Conservation (phyloP, 805 yeast species). For the Wickerhamomyces rabaulensis region DNA sequence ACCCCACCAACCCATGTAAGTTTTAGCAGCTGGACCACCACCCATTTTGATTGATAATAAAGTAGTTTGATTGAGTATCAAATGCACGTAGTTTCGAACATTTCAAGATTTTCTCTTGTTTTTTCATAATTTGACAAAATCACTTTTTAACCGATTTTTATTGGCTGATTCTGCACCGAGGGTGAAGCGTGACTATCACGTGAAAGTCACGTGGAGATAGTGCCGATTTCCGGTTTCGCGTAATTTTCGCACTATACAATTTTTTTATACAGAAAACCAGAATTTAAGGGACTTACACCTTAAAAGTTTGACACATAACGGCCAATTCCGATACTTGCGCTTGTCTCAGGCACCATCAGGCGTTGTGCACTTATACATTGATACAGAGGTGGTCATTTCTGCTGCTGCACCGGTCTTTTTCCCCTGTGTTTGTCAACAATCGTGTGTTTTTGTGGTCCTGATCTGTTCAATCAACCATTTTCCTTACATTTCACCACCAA, state of each 20-base stretch:
- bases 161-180: slow-evolving; percentile 9
- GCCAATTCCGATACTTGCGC: neutral
- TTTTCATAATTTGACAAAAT: slow-evolving; percentile 8
- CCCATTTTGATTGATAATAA: slow-evolving; percentile 40
- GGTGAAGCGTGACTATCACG: slow-evolving; percentile 1
- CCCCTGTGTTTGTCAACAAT: neutral
- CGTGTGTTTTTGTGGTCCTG: neutral
- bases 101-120: slow-evolving; percentile 1
- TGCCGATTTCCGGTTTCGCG: too few relatives aligned
- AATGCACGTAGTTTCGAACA: neutral
- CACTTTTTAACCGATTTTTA: slow-evolving; percentile 8
- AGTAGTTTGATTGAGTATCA: neutral
- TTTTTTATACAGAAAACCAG: neutral
- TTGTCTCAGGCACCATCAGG: neutral
- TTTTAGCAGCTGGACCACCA: slow-evolving; percentile 59
- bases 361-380: neutral
- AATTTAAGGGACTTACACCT: neutral
- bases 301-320: neutral
- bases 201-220: neutral
- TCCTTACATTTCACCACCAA: neutral
- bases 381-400: neutral
- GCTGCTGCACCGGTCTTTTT: neutral
- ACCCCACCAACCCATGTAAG: slow-evolving; percentile 99
- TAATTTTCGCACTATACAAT: too few relatives aligned
- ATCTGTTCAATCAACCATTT: neutral